A percentile compares a stretch with the other conserved stretches of the same genome.
Evolutionary conservation across 305 asterid genomes (phyloP).

Genomic region (Fraxinus velutina): DNA sequence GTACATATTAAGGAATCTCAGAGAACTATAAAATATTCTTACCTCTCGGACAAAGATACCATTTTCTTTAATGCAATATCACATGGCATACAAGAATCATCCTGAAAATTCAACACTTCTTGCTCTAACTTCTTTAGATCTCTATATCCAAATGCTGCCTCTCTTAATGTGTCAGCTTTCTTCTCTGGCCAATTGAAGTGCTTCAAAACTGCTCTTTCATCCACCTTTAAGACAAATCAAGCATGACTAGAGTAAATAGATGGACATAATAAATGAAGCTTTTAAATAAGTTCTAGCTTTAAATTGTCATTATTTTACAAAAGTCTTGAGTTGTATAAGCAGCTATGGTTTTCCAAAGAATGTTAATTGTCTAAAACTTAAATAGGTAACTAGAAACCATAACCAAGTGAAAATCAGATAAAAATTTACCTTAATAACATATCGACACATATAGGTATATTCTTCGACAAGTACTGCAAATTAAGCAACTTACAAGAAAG

Average conservation of each 20-base stretch:
- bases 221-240: constrained; percentile 55
- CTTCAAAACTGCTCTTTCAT: constrained; percentile 90
- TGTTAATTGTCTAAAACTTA: neutral
- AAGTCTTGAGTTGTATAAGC: neutral
- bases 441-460: neutral
- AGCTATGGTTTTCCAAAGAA: neutral
- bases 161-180: constrained; percentile 86
- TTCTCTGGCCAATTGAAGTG: constrained; percentile 98
- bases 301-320: neutral
- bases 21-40: constrained; percentile 1
- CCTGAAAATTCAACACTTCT: constrained; percentile 58
- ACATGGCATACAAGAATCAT: constrained; percentile 65
- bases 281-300: neutral
- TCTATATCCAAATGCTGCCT: constrained; percentile 86
- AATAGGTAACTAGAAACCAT: neutral
- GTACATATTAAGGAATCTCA: neutral
- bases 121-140: constrained; percentile 78
- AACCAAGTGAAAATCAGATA: neutral
- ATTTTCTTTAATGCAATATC: constrained; percentile 77
- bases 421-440: neutral
- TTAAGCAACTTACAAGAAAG: constrained; percentile 62
- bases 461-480: neutral
- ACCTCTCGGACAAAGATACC: constrained; percentile 83
- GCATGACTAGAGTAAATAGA: constrained; percentile 15
- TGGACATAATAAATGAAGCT: neutral